phyloP scores from a whole-genome alignment of 2,329 filamentous ascomycete genomes.

The Gaeumannomyces sp. region DNA sequence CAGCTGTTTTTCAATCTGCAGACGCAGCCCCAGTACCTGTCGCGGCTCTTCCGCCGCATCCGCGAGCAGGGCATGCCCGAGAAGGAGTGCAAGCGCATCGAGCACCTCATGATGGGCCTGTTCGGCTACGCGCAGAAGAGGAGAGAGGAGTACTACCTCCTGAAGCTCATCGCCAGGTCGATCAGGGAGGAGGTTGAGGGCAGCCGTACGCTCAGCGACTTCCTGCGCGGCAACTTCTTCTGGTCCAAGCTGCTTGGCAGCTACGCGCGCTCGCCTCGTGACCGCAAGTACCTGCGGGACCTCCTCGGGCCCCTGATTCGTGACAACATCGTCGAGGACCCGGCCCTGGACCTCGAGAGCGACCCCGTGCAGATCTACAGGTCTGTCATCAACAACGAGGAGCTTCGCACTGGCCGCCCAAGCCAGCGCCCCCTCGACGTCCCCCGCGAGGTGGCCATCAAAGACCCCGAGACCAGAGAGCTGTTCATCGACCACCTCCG shows the following conservation, averaged over 20 bases:
- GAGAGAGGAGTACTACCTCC: conserved; percentile 90
- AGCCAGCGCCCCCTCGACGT: conserved; percentile 79
- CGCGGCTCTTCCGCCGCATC: conserved; percentile 76
- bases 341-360: conserved; percentile 85
- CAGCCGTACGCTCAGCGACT: conserved; percentile 71
- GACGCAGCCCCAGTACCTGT: conserved; percentile 91
- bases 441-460: conserved; percentile 87
- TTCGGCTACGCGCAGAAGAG: conserved; percentile 97
- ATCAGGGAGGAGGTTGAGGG: conserved; percentile 80
- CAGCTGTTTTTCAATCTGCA: conserved; percentile 96
- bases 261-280: conserved; percentile 84
- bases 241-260: conserved; percentile 81
- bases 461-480: conserved; percentile 84
- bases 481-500: conserved; percentile 93
- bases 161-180: conserved; percentile 79
- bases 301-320: conserved; percentile 78
- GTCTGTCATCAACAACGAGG: conserved; percentile 93
- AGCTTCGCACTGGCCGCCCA: conserved; percentile 80
- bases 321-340: conserved; percentile 89
- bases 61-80: conserved; percentile 80
- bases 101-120: conserved; percentile 90
- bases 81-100: conserved; percentile 87
- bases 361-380: conserved; percentile 97
- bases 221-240: conserved; percentile 84
- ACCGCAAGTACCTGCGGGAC: conserved; percentile 87